A percentile compares a stretch with the other conserved stretches of the same genome.
phyloP scores from a whole-genome alignment of 176 grass and related monocot genomes.

The Carex kokanica region DNA sequence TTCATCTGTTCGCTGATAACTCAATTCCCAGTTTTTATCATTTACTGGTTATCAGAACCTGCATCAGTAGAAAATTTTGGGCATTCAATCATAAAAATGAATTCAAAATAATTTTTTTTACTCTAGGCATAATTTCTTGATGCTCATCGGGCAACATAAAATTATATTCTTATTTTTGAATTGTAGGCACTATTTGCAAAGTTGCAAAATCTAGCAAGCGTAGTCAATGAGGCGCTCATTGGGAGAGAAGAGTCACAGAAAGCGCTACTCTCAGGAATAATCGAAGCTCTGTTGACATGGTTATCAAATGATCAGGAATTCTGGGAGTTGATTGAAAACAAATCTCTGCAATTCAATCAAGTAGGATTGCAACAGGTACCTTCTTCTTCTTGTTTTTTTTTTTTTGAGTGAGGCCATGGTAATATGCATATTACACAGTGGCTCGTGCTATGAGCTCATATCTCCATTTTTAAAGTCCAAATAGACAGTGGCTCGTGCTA shows the following conservation, averaged over 20 bases:
- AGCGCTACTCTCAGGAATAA: slow-evolving; percentile 67
- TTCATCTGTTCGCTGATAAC: background rate
- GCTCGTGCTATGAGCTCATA: too few relatives aligned
- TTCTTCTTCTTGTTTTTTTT: background rate
- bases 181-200: slow-evolving; percentile 80
- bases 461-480: too few relatives aligned
- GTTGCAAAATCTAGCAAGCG: slow-evolving; percentile 74
- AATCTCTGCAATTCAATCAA: slow-evolving; percentile 59
- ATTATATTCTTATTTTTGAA: slow-evolving; percentile 6
- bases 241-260: slow-evolving; percentile 90
- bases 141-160: background rate
- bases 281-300: slow-evolving; percentile 88
- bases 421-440: too few relatives aligned
- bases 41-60: background rate
- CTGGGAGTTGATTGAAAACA: slow-evolving; percentile 66
- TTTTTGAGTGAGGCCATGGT: background rate
- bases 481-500: too few relatives aligned
- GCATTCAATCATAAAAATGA: background rate
- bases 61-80: background rate
- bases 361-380: slow-evolving; percentile 72
- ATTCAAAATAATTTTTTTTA: background rate
- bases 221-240: slow-evolving; percentile 58
- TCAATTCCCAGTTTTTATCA: background rate
- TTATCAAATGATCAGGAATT: slow-evolving; percentile 82
- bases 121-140: background rate